Conservation (phyloP, 305 asterid species). For the Solanum hybrid region DNA sequence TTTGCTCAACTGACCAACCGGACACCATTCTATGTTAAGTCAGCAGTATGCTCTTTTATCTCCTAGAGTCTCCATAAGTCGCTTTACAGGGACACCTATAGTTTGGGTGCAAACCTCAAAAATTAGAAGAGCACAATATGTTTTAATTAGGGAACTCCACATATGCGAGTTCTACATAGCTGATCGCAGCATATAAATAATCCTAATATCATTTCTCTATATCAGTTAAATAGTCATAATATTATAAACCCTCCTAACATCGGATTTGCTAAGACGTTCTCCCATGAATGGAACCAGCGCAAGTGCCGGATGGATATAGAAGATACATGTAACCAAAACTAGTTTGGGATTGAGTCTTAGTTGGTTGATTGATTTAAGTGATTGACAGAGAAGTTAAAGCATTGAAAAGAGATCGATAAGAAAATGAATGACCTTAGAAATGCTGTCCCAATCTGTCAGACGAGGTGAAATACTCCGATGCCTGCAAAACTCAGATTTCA, state of each 20-base stretch:
- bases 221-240: neutral
- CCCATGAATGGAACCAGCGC: neutral
- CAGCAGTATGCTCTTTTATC: neutral
- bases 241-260: neutral
- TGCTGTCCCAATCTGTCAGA: constrained; percentile 85
- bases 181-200: neutral
- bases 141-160: neutral
- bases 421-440: constrained; percentile 49
- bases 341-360: neutral
- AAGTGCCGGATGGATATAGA: neutral
- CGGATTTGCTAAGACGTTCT: neutral
- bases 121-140: neutral
- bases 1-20: neutral
- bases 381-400: neutral
- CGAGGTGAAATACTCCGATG: constrained; percentile 66
- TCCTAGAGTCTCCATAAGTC: neutral
- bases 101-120: neutral
- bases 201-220: neutral
- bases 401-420: neutral
- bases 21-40: neutral
- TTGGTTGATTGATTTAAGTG: neutral
- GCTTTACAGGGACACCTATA: neutral
- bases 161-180: neutral
- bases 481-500: constrained; percentile 34
- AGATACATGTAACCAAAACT: neutral